These are phyloP conservation scores for Colletotrichum cuscutae DNA, from an alignment of 2,329 filamentous ascomycete genomes.

Conservation along the genomic window DNA sequence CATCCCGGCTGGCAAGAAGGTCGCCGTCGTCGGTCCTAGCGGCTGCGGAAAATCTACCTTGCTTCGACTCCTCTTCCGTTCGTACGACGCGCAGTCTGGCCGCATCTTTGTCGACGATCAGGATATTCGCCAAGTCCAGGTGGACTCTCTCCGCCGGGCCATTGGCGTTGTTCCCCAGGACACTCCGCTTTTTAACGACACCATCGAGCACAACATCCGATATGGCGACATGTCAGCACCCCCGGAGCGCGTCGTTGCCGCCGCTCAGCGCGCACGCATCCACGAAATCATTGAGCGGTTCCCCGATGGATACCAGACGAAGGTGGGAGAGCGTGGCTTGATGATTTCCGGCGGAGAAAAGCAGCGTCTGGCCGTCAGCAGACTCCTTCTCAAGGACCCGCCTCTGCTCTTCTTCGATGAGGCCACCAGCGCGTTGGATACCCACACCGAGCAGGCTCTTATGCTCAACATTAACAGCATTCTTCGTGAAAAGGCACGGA, in stretches of 20 bases:
- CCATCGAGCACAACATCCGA: slow-evolving; percentile 93
- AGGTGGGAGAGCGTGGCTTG: slow-evolving; percentile 92
- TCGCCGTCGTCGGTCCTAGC: slow-evolving; percentile 93
- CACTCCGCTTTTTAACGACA: slow-evolving; percentile 96
- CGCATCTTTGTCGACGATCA: slow-evolving; percentile 93
- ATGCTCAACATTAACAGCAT: slow-evolving; percentile 95
- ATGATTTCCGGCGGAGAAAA: slow-evolving; percentile 98
- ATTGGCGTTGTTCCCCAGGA: slow-evolving; percentile 98
- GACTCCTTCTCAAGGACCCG: slow-evolving; percentile 88
- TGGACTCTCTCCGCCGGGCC: slow-evolving; percentile 83
- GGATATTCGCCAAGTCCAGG: slow-evolving; percentile 83
- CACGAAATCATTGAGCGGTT: slow-evolving; percentile 84
- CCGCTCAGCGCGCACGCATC: slow-evolving; percentile 84
- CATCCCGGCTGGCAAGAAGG: slow-evolving; percentile 95
- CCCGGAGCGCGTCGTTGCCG: slow-evolving; percentile 77
- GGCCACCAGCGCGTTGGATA: slow-evolving; percentile 91
- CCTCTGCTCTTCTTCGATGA: slow-evolving; percentile 95
- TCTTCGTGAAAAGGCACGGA: slow-evolving; percentile 85
- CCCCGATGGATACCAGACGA: slow-evolving; percentile 89
- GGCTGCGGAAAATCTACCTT: slow-evolving; percentile 98
- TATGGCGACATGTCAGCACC: slow-evolving; percentile 87
- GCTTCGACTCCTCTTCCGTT: slow-evolving; percentile 89
- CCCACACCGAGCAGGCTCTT: slow-evolving; percentile 90
- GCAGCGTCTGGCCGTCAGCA: slow-evolving; percentile 85
- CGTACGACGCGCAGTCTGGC: slow-evolving; percentile 88